phyloP scores from a whole-genome alignment of 345 rosid species.

The Pistacia integerrima region DNA sequence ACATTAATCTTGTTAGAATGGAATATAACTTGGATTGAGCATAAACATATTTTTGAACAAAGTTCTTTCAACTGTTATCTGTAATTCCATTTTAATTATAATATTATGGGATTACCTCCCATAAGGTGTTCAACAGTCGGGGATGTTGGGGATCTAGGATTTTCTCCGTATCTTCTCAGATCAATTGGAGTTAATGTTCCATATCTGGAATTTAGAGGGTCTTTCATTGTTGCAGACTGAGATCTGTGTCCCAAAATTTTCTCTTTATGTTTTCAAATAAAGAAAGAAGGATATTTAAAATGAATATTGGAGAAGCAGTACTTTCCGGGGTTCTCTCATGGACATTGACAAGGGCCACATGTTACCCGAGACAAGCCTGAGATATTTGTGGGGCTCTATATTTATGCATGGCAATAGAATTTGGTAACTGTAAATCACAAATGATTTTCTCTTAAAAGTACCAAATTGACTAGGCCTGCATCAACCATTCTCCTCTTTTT shows the following conservation, averaged over 20 bases:
- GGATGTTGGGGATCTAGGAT: slow-evolving; percentile 33
- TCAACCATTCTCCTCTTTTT: slow-evolving; percentile 10
- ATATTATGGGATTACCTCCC: not conserved
- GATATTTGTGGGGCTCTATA: slow-evolving; percentile 23
- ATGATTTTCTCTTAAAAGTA: slow-evolving; percentile 19
- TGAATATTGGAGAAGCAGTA: slow-evolving; percentile 23
- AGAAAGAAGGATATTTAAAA: slow-evolving; percentile 26
- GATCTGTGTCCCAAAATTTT: not conserved
- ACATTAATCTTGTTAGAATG: not conserved
- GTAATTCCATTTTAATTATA: not conserved
- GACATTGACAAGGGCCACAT: slow-evolving; percentile 21
- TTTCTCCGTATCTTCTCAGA: slow-evolving; percentile 33
- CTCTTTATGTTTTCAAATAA: not conserved
- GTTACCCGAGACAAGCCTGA: not conserved
- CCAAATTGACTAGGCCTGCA: slow-evolving; percentile 22
- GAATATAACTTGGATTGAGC: not conserved
- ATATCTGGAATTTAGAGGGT: slow-evolving; percentile 21
- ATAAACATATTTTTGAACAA: no score
- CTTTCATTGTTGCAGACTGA: slow-evolving; percentile 15
- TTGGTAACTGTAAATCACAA: not conserved
- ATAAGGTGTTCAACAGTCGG: slow-evolving; percentile 38
- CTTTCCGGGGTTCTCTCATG: slow-evolving; percentile 39
- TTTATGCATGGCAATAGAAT: slow-evolving; percentile 25
- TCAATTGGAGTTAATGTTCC: slow-evolving; percentile 38
- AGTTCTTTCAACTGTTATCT: not conserved